Conservation (phyloP, 78 protist genomes). For the Tieghemostelium lacteum region DNA sequence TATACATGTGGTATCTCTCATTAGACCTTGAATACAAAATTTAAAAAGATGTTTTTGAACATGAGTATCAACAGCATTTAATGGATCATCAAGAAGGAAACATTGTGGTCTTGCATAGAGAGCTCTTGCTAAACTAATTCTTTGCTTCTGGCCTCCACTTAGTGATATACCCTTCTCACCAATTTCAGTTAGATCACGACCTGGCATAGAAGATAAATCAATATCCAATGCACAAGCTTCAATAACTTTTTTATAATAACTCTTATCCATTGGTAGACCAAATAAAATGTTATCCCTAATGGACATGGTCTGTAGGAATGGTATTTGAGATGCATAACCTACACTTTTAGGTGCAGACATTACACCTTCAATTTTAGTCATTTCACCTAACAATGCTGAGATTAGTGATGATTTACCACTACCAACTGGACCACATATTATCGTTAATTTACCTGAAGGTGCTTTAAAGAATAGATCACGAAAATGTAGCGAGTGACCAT, state of each 20-base stretch:
- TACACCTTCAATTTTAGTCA: slow-evolving; percentile 58
- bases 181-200: slow-evolving; percentile 94
- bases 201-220: slow-evolving; percentile 1
- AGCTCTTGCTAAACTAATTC: slow-evolving; percentile 96
- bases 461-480: neutral
- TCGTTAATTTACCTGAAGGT: neutral
- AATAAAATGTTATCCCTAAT: slow-evolving; percentile 55
- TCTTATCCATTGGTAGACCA: slow-evolving; percentile 24
- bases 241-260: slow-evolving; percentile 19
- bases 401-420: slow-evolving; percentile 90
- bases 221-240: slow-evolving; percentile 9
- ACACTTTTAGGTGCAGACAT: slow-evolving; percentile 33
- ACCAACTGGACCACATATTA: slow-evolving; percentile 87
- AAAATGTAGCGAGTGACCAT: neutral
- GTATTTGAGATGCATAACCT: slow-evolving; percentile 84
- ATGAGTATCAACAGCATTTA: slow-evolving; percentile 85
- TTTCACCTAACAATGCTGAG: slow-evolving; percentile 85
- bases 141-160: slow-evolving; percentile 97
- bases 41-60: slow-evolving; percentile 85
- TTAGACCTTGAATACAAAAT: slow-evolving; percentile 47
- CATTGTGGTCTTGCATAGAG: slow-evolving; percentile 84
- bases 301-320: slow-evolving; percentile 94
- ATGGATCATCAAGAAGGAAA: slow-evolving; percentile 84
- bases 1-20: slow-evolving; percentile 70
- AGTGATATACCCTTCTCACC: slow-evolving; percentile 98